Percentiles rank a stretch among this genome's conserved stretches.
Conservation (phyloP, 1,284 basidiomycete species). For the Leccinum insigne region DNA sequence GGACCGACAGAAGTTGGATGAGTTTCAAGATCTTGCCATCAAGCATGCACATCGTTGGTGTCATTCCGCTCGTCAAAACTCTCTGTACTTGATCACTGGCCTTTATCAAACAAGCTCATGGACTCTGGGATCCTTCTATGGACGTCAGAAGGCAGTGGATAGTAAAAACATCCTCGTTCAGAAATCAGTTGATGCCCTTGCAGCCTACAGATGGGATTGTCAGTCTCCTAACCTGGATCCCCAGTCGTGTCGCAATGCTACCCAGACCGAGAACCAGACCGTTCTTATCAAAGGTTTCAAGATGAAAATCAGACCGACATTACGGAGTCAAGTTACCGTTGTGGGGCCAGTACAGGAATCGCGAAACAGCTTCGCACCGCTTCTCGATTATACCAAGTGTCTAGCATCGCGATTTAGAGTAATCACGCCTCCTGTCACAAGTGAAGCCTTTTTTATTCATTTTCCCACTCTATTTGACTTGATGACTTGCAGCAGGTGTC, state of each 20-base stretch:
- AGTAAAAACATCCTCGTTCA: not conserved
- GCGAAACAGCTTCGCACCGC: not conserved
- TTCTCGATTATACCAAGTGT: not conserved
- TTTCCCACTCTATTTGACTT: too few relatives aligned
- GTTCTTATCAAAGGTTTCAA: not conserved
- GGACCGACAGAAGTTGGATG: not conserved
- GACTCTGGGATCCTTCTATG: not conserved
- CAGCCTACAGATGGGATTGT: not conserved
- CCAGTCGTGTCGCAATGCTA: not conserved
- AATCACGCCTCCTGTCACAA: too few relatives aligned
- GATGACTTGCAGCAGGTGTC: too few relatives aligned
- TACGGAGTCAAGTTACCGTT: not conserved
- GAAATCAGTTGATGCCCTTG: not conserved
- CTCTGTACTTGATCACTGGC: not conserved
- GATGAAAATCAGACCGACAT: not conserved
- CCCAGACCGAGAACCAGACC: not conserved
- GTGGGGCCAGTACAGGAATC: not conserved
- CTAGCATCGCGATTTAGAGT: not conserved
- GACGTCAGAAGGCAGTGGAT: not conserved
- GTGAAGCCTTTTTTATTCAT: too few relatives aligned
- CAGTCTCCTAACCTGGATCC: not conserved
- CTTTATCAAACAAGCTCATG: not conserved
- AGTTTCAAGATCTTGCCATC: not conserved
- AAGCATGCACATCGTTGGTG: not conserved
- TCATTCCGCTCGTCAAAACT: not conserved